Evolutionary conservation across 2,329 filamentous ascomycete genomes (phyloP).

Genomic region (Ilyonectria destructans): DNA sequence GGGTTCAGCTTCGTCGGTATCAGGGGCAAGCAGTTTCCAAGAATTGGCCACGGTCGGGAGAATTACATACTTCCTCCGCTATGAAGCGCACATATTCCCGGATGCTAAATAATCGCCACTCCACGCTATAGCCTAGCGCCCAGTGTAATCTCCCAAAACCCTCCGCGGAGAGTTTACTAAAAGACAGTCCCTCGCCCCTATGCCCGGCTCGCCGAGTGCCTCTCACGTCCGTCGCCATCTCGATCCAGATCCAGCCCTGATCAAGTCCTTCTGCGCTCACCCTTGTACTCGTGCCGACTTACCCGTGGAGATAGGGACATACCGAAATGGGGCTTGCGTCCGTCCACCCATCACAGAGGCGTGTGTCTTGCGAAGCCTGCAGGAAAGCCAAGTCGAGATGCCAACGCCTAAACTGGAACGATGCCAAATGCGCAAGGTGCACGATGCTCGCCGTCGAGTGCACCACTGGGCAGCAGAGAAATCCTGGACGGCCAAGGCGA

Average conservation of each 20-base stretch:
- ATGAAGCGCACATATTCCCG: background rate
- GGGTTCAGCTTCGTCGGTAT: background rate
- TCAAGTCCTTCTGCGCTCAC: too few relatives aligned
- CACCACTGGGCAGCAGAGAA: background rate
- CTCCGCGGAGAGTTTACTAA: background rate
- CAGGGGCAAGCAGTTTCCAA: background rate
- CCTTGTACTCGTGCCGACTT: background rate
- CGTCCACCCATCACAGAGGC: background rate
- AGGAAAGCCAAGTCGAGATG: constrained; percentile 6
- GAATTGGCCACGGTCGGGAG: background rate
- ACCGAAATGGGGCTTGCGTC: background rate
- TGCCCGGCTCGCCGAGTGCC: background rate
- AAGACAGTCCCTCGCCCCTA: background rate
- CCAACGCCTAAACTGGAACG: background rate
- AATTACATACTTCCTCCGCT: background rate
- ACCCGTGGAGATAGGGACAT: background rate
- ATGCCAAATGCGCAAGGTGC: background rate
- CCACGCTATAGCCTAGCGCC: background rate
- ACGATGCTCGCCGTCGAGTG: background rate
- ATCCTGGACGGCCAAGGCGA: background rate
- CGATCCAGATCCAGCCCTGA: background rate
- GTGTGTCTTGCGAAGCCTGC: constrained; percentile 1
- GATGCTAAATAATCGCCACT: background rate
- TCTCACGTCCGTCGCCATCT: background rate
- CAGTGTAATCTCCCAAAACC: background rate